A percentile compares a stretch with the other conserved stretches of the same genome.
Conservation (phyloP, 2,329 filamentous ascomycete genomes). For the Hypomyces rosellus region DNA sequence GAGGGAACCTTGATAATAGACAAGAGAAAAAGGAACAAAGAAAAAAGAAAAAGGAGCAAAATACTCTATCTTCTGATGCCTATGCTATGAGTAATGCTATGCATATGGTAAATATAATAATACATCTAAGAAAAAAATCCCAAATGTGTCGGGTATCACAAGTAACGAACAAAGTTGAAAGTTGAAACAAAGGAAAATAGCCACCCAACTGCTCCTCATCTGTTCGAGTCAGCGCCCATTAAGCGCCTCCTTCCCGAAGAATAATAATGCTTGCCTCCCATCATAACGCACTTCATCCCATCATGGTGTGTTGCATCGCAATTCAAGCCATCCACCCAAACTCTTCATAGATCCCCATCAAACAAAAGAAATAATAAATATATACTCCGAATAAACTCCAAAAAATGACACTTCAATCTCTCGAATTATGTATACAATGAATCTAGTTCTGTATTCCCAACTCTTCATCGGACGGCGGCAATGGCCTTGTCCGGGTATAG, state of each 20-base stretch:
- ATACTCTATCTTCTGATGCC: slow-evolving; percentile 7
- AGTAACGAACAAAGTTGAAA: background rate
- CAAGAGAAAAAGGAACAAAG: background rate
- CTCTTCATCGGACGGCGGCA: slow-evolving; percentile 4
- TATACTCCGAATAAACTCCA: no score
- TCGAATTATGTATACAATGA: background rate
- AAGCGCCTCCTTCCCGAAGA: background rate
- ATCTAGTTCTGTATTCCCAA: background rate
- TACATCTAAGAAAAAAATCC: slow-evolving; percentile 8
- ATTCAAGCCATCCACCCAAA: no score
- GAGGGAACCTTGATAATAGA: background rate
- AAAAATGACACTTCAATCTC: no score
- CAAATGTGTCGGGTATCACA: slow-evolving; percentile 9
- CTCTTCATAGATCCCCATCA: no score
- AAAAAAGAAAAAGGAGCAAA: background rate
- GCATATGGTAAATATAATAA: slow-evolving; percentile 3
- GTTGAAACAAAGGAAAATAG: slow-evolving; percentile 1
- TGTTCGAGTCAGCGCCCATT: background rate
- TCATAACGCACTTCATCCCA: background rate
- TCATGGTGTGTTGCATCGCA: background rate
- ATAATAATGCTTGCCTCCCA: slow-evolving; percentile 7
- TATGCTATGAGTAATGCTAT: slow-evolving; percentile 4
- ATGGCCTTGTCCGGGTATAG: slow-evolving; percentile 27
- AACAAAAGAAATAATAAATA: no score
- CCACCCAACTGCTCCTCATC: background rate